A percentile compares a stretch with the other conserved stretches of the same genome.
Conservation (phyloP, 1,284 basidiomycete genomes). For the Nidula niveotomentosa region DNA sequence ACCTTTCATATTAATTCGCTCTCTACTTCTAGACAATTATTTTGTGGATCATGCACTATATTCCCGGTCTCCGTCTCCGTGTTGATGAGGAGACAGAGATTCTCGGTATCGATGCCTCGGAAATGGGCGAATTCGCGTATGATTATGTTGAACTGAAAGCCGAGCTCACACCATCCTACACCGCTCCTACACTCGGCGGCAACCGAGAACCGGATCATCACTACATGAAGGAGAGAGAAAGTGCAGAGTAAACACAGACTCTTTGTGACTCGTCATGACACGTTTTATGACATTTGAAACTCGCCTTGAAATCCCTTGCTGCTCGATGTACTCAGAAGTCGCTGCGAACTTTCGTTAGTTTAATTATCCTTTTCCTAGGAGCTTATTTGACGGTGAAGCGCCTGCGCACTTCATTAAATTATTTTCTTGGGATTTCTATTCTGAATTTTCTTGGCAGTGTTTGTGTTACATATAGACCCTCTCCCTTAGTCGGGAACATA, state of each 20-base stretch:
- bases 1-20: not conserved
- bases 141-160: conserved; percentile 77
- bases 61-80: conserved; percentile 82
- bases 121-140: conserved; percentile 92
- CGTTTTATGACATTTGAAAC: not conserved
- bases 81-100: conserved; percentile 83
- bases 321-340: not conserved
- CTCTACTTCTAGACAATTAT: conserved; percentile 64
- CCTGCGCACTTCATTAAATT: not conserved
- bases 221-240: not conserved
- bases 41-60: conserved; percentile 89
- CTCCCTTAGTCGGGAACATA: too few species aligned
- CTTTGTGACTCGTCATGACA: not conserved
- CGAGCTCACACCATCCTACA: conserved; percentile 15
- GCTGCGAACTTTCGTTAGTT: not conserved
- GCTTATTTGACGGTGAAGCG: not conserved
- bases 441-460: too few species aligned
- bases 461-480: too few species aligned
- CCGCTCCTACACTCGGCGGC: not conserved
- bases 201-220: not conserved
- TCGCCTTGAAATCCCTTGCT: not conserved
- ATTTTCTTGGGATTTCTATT: not conserved
- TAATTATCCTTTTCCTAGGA: not conserved
- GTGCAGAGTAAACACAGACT: not conserved
- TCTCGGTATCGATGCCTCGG: conserved; percentile 90